A percentile compares a stretch with the other conserved stretches of the same genome.
Conservation (phyloP, 2,329 filamentous ascomycete genomes). For the Raffaelea ambrosiae region DNA sequence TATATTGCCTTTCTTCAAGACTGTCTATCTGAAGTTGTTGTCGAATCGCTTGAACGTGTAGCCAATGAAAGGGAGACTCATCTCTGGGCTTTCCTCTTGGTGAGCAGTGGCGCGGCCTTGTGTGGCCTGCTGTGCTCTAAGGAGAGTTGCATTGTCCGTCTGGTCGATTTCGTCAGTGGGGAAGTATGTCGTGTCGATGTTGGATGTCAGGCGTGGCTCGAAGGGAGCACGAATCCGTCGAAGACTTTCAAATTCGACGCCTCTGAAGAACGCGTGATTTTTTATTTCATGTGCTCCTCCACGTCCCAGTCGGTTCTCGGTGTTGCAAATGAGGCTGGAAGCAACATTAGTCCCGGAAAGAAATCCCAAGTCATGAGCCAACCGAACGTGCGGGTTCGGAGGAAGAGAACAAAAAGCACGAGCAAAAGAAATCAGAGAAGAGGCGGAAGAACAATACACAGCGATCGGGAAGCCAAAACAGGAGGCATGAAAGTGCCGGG, state of each 20-base stretch:
- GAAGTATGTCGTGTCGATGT: conserved; percentile 97
- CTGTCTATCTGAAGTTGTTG: conserved; percentile 57
- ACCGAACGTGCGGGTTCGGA: too few relatives aligned
- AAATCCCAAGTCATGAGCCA: too few relatives aligned
- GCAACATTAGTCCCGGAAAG: background rate
- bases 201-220: conserved; percentile 85
- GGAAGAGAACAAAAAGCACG: too few relatives aligned
- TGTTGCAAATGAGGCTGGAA: conserved; percentile 83
- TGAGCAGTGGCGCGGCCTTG: conserved; percentile 40
- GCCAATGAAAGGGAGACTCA: conserved; percentile 92
- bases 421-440: background rate
- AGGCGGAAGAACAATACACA: background rate
- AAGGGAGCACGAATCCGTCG: conserved; percentile 92
- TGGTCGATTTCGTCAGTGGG: conserved; percentile 97
- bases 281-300: conserved; percentile 89
- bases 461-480: background rate
- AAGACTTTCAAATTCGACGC: conserved; percentile 89
- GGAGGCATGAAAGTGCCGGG: too few relatives aligned
- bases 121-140: conserved; percentile 71
- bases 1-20: too few relatives aligned
- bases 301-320: conserved; percentile 82
- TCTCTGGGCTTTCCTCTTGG: conserved; percentile 77
- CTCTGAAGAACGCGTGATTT: conserved; percentile 89
- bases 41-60: conserved; percentile 98
- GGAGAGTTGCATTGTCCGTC: conserved; percentile 80